Percentiles rank a stretch among this genome's conserved stretches.
These are phyloP conservation scores for Colletotrichum ledebouriae DNA, from an alignment of 2,329 filamentous ascomycete species.

Conservation along the genomic window DNA sequence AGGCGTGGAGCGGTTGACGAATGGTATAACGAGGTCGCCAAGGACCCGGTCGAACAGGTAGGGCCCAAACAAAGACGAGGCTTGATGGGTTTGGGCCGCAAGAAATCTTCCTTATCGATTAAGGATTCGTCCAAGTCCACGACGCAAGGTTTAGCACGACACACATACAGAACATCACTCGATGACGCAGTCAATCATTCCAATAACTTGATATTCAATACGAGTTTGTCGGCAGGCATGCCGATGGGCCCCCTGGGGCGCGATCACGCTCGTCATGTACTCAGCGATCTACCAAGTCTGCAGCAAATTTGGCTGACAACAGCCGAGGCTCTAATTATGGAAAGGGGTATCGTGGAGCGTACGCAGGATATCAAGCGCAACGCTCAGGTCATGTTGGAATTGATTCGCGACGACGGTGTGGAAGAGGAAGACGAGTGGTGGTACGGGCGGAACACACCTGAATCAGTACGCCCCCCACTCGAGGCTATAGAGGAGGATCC, in stretches of 20 bases:
- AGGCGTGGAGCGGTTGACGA: constrained; percentile 70
- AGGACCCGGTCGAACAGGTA: constrained; percentile 57
- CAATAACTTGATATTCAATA: constrained; percentile 62
- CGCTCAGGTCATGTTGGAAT: constrained; percentile 71
- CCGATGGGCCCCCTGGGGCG: constrained; percentile 69
- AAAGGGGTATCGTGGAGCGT: constrained; percentile 69
- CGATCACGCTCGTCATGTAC: constrained; percentile 64
- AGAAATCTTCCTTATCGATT: constrained; percentile 63
- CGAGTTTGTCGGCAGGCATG: constrained; percentile 71
- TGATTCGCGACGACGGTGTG: constrained; percentile 73
- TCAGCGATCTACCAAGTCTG: constrained; percentile 69
- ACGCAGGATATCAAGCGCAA: constrained; percentile 74
- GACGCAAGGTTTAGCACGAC: constrained; percentile 24
- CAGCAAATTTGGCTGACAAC: constrained; percentile 74
- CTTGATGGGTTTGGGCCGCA: constrained; percentile 68
- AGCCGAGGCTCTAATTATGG: constrained; percentile 72
- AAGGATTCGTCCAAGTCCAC: constrained; percentile 49
- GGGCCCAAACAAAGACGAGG: constrained; percentile 63
- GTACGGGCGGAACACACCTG: constrained; percentile 67
- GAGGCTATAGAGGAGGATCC: constrained; percentile 67
- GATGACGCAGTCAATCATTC: constrained; percentile 14
- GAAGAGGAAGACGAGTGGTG: constrained; percentile 74
- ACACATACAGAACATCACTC: constrained; percentile 23
- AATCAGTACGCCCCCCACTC: constrained; percentile 66
- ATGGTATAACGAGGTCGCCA: constrained; percentile 69